Evolutionary conservation across 495 filamentous ascomycete genomes (phyloP), one percentile per base, ranked within the genome.

Genomic region (Penicillium bovifimosum): DNA sequence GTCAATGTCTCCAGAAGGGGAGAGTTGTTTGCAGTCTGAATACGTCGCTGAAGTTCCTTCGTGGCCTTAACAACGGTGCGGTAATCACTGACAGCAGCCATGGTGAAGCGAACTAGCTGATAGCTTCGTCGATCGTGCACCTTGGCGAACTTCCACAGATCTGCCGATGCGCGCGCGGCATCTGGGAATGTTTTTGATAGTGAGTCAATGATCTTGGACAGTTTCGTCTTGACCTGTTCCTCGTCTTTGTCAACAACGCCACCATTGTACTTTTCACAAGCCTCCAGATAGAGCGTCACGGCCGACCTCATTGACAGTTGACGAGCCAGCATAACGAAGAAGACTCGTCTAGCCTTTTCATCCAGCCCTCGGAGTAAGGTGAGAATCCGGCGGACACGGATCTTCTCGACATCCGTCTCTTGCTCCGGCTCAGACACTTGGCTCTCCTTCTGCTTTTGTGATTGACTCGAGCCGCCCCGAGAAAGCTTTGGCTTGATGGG

Each of bases 121-220:
- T 96, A 97, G 60, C 80, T 88, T 44, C 95, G 85, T 35, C 93
- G 86, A 64, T 98, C 91, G 60, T 96, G 90, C 53, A 82, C 76
- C 65, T 95, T 96, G 42, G 90, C 93, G 59, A 96, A 97, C 58
- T 87, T 95, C 74, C 86, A 83, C 2, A 98, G 67, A 63, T 96
- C 88, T 3, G 80, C 78, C 11, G 76, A 78, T 14, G 81, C 81
- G 46, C 84, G 80, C 24, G 77, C 58, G 10, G 81, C 59, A 57
- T 97, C 91, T 2, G 92, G 88, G 16, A 93, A 77, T 13, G 83
- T 80, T 61, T 86, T 86, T 2, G 80, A 75, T 31, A 95, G 65
- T 40, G 82, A 86, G n/a, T 83, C 70, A 43, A 88, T 80, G 6
- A 87, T 74, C 39, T 72, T 77, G 34, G 78, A 80, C 28, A 96